Percentiles rank a stretch among this genome's conserved stretches.
phyloP scores from a whole-genome alignment of 305 asterid genomes.

The Fraxinus albicans region DNA sequence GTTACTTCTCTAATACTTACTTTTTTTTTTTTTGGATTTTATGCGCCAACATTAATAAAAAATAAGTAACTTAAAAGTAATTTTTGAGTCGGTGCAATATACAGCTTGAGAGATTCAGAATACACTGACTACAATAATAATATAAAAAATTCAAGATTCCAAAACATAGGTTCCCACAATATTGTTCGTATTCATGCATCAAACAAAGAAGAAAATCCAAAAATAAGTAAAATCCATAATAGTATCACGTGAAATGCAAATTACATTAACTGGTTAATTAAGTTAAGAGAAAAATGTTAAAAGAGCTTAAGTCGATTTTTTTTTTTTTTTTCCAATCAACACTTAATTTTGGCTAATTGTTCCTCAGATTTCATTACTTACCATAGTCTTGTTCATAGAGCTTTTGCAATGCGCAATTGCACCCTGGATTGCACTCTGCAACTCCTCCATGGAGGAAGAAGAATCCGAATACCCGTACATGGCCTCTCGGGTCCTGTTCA shows the following conservation, averaged over 20 bases:
- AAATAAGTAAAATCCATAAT: neutral
- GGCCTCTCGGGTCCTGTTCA: constrained; percentile 32
- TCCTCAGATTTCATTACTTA: constrained; percentile 39
- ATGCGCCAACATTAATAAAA: neutral
- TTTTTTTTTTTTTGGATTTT: too few species aligned
- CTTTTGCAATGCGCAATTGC: constrained; percentile 88
- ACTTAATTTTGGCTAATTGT: neutral
- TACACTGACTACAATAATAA: neutral
- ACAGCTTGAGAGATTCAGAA: neutral
- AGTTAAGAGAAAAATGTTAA: neutral
- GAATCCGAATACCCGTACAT: constrained; percentile 26
- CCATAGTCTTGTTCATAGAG: constrained; percentile 51
- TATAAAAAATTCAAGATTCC: neutral
- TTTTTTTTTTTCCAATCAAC: too few species aligned
- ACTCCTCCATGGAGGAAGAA: constrained; percentile 80
- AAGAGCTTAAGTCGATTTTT: neutral
- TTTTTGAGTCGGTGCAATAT: neutral
- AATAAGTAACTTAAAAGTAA: neutral
- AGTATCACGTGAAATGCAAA: neutral
- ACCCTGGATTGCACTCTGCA: constrained; percentile 88
- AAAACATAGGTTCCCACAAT: neutral
- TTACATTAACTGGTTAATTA: neutral
- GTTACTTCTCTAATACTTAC: neutral
- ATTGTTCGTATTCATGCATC: neutral
- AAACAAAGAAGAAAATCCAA: neutral